Conservation (phyloP, 805 yeast species). For the Lachancea fermentati region DNA sequence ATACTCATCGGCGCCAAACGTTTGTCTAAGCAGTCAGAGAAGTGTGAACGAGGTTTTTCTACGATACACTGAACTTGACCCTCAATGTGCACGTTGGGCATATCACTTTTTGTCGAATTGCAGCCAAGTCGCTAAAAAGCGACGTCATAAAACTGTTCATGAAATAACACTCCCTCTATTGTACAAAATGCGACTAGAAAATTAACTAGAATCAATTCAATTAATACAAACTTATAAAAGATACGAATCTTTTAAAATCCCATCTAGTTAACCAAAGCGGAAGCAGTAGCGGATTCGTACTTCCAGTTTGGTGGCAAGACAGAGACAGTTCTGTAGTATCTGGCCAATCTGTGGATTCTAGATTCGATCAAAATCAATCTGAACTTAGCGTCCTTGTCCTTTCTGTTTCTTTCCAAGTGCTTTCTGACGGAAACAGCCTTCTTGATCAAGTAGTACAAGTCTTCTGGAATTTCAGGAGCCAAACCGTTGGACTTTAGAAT, state of each 20-base stretch:
- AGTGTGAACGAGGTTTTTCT: no score
- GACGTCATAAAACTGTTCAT: not conserved
- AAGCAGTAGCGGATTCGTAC: slow-evolving; percentile 99
- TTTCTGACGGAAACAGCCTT: slow-evolving; percentile 99
- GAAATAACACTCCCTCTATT: not conserved
- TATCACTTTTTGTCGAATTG: no score
- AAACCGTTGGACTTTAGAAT: slow-evolving; percentile 99
- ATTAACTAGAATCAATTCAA: not conserved
- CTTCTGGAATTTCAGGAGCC: slow-evolving; percentile 99
- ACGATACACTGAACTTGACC: no score
- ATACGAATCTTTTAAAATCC: slow-evolving; percentile 1
- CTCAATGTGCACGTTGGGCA: no score
- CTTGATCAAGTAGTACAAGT: slow-evolving; percentile 97
- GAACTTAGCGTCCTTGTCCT: slow-evolving; percentile 99
- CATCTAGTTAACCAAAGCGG: slow-evolving; percentile 94
- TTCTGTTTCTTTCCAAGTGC: slow-evolving; percentile 99
- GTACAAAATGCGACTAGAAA: slow-evolving; percentile 3
- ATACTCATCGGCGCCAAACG: no score
- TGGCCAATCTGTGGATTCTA: slow-evolving; percentile 99
- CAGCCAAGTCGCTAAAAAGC: no score
- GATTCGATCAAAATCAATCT: slow-evolving; percentile 99
- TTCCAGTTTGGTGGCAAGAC: slow-evolving; percentile 99
- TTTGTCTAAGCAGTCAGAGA: no score
- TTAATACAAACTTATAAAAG: slow-evolving; percentile 2
- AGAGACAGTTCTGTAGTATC: slow-evolving; percentile 99